Evolutionary conservation across 805 yeast genomes (phyloP).

Genomic region (Saccharomycopsis javanensis): DNA sequence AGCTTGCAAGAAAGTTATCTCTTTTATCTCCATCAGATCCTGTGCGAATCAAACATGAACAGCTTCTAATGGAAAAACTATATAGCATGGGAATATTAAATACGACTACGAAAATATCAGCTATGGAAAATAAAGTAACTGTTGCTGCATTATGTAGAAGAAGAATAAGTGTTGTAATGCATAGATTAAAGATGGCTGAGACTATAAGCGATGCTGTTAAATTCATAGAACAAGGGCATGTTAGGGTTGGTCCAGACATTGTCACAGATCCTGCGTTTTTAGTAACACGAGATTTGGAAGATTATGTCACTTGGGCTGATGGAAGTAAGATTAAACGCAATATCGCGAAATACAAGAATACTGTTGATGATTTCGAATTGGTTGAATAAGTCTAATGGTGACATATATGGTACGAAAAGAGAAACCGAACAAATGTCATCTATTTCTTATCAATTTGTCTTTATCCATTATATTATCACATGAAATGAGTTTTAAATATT

Average conservation of each 20-base stretch:
- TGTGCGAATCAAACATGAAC: constrained; percentile 79
- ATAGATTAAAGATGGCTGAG: constrained; percentile 88
- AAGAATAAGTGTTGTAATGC: constrained; percentile 90
- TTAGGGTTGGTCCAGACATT: constrained; percentile 92
- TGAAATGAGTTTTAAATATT: too few species aligned
- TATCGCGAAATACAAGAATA: constrained; percentile 77
- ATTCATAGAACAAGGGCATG: constrained; percentile 94
- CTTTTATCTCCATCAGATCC: constrained; percentile 83
- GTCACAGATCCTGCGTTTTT: constrained; percentile 93
- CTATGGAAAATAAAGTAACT: constrained; percentile 81
- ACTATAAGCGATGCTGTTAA: constrained; percentile 81
- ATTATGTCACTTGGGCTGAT: constrained; percentile 97
- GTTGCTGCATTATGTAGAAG: constrained; percentile 91
- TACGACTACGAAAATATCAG: constrained; percentile 83
- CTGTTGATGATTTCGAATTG: constrained; percentile 49
- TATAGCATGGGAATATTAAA: constrained; percentile 82
- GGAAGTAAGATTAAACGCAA: constrained; percentile 86
- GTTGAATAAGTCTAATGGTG: constrained; percentile 15
- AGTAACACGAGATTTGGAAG: constrained; percentile 90
- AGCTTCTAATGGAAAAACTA: constrained; percentile 74
- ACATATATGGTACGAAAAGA: too few species aligned
- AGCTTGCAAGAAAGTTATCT: constrained; percentile 77
- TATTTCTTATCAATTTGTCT: too few species aligned
- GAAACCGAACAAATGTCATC: too few species aligned
- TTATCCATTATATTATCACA: too few species aligned